Evolutionary conservation across 177 flowering plant species (phyloP).

Genomic region (Vitis hybrid): DNA sequence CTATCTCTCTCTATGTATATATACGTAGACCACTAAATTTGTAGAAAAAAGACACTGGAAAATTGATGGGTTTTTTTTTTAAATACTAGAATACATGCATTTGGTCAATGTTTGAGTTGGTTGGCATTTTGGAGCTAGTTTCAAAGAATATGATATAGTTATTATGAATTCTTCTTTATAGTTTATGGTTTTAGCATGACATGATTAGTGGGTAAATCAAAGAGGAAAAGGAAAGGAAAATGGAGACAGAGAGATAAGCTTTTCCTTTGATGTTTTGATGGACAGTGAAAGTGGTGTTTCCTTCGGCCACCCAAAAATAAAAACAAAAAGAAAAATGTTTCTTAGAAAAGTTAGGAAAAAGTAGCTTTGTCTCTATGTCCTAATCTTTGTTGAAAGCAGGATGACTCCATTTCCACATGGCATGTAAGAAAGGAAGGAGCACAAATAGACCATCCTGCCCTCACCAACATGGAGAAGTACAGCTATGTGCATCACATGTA

Average conservation of each 20-base stretch:
- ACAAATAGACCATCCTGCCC: conserved; percentile 9
- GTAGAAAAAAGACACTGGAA: too few relatives aligned
- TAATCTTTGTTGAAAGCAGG: conserved; percentile 5
- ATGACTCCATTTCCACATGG: conserved; percentile 11
- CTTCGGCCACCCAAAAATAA: too few relatives aligned
- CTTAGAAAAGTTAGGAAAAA: conserved; percentile 7
- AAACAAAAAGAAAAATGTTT: neutral
- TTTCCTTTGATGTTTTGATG: too few relatives aligned
- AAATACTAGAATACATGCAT: too few relatives aligned
- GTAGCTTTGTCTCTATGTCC: conserved; percentile 9
- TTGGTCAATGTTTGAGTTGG: too few relatives aligned
- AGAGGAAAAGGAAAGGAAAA: neutral
- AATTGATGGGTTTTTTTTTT: too few relatives aligned
- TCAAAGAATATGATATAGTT: neutral
- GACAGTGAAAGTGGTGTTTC: too few relatives aligned
- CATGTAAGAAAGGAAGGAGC: conserved; percentile 2
- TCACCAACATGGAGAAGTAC: neutral
- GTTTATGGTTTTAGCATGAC: neutral
- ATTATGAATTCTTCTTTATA: neutral
- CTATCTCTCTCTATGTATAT: too few relatives aligned
- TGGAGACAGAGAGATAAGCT: neutral
- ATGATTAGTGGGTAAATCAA: neutral
- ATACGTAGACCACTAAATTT: too few relatives aligned
- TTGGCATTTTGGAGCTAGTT: too few relatives aligned
- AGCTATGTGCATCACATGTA: neutral